Percentiles rank a stretch among this genome's conserved stretches.
These are phyloP conservation scores for Westerdykella sp. DNA, from an alignment of 2,329 filamentous ascomycete genomes.

Conservation along the genomic window DNA sequence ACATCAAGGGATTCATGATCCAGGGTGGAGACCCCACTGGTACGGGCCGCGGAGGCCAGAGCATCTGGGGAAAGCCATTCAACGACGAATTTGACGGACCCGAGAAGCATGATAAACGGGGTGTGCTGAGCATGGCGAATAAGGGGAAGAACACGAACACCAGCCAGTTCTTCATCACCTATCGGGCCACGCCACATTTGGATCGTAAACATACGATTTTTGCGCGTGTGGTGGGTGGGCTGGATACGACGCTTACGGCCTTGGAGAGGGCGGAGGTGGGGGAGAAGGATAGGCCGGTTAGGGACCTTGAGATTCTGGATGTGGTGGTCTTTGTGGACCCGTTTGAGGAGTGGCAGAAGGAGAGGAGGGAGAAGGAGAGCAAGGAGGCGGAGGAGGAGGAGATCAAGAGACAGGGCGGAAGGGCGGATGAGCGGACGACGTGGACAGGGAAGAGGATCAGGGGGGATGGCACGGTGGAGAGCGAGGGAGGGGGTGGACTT, in stretches of 20 bases:
- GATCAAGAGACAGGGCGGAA: constrained; percentile 59
- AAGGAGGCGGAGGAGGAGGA: constrained; percentile 59
- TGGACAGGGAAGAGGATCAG: constrained; percentile 94
- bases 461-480: constrained; percentile 55
- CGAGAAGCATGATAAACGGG: constrained; percentile 71
- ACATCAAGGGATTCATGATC: constrained; percentile 95
- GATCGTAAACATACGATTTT: constrained; percentile 98
- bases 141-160: constrained; percentile 98
- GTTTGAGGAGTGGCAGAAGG: constrained; percentile 84
- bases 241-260: constrained; percentile 62
- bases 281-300: constrained; percentile 65
- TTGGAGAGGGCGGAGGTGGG: constrained; percentile 75
- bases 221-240: constrained; percentile 71
- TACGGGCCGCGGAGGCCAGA: constrained; percentile 81
- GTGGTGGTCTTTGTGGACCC: constrained; percentile 86
- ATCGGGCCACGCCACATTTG: constrained; percentile 75
- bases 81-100: constrained; percentile 90
- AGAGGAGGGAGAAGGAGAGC: constrained; percentile 50
- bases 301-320: constrained; percentile 75
- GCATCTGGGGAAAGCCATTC: constrained; percentile 92
- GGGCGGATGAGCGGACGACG: constrained; percentile 82
- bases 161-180: constrained; percentile 90
- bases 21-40: constrained; percentile 93
- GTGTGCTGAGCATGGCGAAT: constrained; percentile 90
- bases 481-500: constrained; percentile 47